Percentiles rank a stretch among this genome's conserved stretches.
Evolutionary conservation across 805 yeast genomes (phyloP).

Genomic region (Saccharomycopsis sp.): DNA sequence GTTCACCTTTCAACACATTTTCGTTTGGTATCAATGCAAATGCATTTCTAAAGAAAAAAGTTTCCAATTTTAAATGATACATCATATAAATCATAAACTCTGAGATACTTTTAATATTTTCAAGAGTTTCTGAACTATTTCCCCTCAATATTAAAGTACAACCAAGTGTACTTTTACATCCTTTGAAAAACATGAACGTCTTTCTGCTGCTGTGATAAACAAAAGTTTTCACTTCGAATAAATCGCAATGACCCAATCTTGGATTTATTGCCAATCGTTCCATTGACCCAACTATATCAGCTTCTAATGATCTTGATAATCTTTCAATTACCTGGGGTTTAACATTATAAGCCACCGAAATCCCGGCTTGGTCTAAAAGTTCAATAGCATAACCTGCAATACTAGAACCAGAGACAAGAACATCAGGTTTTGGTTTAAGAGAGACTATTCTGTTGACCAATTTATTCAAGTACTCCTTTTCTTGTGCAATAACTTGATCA

Average conservation of each 20-base stretch:
- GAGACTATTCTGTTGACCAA: constrained; percentile 72
- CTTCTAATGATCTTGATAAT: constrained; percentile 69
- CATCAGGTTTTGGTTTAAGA: constrained; percentile 53
- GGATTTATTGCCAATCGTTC: constrained; percentile 73
- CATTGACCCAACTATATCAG: constrained; percentile 79
- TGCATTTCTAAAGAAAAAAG: constrained; percentile 44
- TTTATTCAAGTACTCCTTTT: constrained; percentile 74
- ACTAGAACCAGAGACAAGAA: constrained; percentile 70
- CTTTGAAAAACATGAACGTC: constrained; percentile 73
- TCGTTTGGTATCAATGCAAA: constrained; percentile 20
- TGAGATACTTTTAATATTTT: constrained; percentile 66
- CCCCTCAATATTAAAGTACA: constrained; percentile 88
- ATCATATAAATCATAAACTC: constrained; percentile 75
- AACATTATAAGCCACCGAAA: constrained; percentile 74
- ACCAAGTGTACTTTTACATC: constrained; percentile 67
- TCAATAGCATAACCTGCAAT: constrained; percentile 78
- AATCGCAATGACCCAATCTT: constrained; percentile 66
- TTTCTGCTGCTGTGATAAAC: constrained; percentile 49
- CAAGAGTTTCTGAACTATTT: constrained; percentile 50
- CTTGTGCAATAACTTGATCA: constrained; percentile 81
- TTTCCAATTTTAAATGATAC: constrained; percentile 76
- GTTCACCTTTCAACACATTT: background rate
- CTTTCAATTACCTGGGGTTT: constrained; percentile 78
- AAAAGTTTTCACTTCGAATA: constrained; percentile 65
- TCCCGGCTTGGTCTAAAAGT: constrained; percentile 62